Evolutionary conservation across 805 yeast genomes (phyloP).

Genomic region (Candida nanaspora): DNA sequence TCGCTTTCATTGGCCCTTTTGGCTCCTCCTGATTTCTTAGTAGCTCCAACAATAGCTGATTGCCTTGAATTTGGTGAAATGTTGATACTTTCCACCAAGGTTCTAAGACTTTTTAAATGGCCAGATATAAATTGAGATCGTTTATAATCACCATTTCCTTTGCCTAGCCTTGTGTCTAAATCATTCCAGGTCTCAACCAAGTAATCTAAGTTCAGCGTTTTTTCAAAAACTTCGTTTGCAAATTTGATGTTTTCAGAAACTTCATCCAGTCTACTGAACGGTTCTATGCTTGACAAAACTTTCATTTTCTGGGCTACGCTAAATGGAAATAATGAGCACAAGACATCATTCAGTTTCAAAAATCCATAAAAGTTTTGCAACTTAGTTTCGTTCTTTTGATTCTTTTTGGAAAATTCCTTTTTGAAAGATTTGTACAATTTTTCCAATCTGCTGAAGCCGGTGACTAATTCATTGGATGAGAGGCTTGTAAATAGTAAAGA

Average conservation of each 20-base stretch:
- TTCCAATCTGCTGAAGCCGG: constrained; percentile 16
- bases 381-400: not conserved
- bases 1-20: constrained; percentile 11
- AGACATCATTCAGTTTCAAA: constrained; percentile 15
- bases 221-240: constrained; percentile 18
- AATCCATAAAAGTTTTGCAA: constrained; percentile 2
- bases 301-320: constrained; percentile 13
- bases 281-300: constrained; percentile 10
- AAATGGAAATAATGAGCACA: constrained; percentile 26
- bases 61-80: not conserved
- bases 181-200: constrained; percentile 22
- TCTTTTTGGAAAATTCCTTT: not conserved
- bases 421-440: constrained; percentile 6
- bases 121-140: constrained; percentile 21
- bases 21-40: constrained; percentile 5
- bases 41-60: not conserved
- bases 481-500: constrained; percentile 51
- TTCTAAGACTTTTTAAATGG: constrained; percentile 21
- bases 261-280: constrained; percentile 4
- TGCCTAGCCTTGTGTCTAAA: constrained; percentile 15
- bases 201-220: constrained; percentile 18
- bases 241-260: constrained; percentile 13
- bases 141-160: constrained; percentile 13
- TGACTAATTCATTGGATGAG: constrained; percentile 24
- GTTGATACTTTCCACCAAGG: constrained; percentile 16